A percentile compares a stretch with the other conserved stretches of the same genome.
Conservation (phyloP, 371 early-diverging fungal genomes). For the Mucor lusitanicus region DNA sequence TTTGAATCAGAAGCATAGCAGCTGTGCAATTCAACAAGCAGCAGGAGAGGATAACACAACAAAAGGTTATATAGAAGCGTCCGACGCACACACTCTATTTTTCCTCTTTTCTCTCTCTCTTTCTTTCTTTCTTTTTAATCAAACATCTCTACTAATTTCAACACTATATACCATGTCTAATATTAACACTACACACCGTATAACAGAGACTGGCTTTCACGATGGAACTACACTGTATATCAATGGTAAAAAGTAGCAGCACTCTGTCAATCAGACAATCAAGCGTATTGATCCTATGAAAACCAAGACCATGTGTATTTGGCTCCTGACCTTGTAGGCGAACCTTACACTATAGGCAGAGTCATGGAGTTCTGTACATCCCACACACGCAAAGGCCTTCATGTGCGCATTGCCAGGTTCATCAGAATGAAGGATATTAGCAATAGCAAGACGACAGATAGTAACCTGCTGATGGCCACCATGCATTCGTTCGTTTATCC, state of each 20-base stretch:
- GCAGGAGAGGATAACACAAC: background rate
- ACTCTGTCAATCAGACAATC: background rate
- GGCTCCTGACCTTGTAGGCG: conserved; percentile 73
- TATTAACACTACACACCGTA: conserved; percentile 20
- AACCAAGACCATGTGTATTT: conserved; percentile 73
- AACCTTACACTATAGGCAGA: conserved; percentile 81
- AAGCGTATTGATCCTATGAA: background rate
- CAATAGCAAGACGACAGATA: conserved; percentile 69
- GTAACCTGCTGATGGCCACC: conserved; percentile 77
- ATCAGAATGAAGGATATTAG: conserved; percentile 82
- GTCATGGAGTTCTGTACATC: conserved; percentile 78
- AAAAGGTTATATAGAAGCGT: background rate
- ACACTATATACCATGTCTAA: conserved; percentile 16
- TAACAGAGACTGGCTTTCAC: conserved; percentile 20
- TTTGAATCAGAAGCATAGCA: background rate
- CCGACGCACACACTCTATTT: background rate
- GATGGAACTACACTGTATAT: conserved; percentile 32
- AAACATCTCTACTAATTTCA: background rate
- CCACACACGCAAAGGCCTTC: conserved; percentile 48
- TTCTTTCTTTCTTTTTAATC: background rate
- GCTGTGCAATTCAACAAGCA: no score
- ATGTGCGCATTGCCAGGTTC: conserved; percentile 79
- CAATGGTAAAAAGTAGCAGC: conserved; percentile 30
- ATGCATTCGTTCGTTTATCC: conserved; percentile 90
- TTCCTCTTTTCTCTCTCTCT: background rate